Conservation (phyloP, 108 stramenopile genomes). For the Parmales sp. region DNA sequence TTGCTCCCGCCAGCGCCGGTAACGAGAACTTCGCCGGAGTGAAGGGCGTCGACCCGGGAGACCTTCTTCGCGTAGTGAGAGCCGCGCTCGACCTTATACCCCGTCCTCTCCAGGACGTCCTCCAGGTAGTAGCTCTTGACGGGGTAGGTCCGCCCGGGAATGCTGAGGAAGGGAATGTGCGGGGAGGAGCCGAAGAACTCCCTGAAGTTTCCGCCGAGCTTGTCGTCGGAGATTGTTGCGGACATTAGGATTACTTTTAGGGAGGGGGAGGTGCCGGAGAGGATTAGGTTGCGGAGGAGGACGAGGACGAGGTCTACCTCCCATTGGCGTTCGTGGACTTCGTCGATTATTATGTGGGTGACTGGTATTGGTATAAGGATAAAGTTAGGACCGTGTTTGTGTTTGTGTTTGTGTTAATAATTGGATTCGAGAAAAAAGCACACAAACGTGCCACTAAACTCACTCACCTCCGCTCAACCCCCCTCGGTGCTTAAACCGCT, state of each 20-base stretch:
- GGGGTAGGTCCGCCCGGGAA: conserved; percentile 74
- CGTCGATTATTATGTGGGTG: conserved; percentile 87
- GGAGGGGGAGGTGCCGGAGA: conserved; percentile 42
- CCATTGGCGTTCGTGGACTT: conserved; percentile 83
- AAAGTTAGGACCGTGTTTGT: conserved; percentile 77
- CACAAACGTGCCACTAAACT: too few species aligned
- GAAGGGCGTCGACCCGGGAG: too few species aligned
- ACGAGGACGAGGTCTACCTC: conserved; percentile 82
- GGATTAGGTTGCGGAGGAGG: conserved; percentile 55
- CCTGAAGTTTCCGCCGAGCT: conserved; percentile 38
- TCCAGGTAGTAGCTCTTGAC: conserved; percentile 63
- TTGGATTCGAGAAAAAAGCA: too few species aligned
- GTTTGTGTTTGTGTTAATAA: too few species aligned
- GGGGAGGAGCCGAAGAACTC: conserved; percentile 35
- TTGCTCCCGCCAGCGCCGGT: background rate
- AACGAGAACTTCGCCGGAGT: background rate
- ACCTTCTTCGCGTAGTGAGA: conserved; percentile 62
- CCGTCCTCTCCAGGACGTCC: conserved; percentile 69
- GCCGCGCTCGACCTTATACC: conserved; percentile 63
- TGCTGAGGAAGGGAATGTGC: conserved; percentile 57
- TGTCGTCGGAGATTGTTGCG: conserved; percentile 69
- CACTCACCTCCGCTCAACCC: conserved; percentile 14
- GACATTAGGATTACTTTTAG: conserved; percentile 75
- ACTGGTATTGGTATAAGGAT: too few species aligned
- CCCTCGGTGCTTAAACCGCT: conserved; percentile 48